Conservation (phyloP, 371 early-diverging fungal genomes). For the Mucor piriformis region DNA sequence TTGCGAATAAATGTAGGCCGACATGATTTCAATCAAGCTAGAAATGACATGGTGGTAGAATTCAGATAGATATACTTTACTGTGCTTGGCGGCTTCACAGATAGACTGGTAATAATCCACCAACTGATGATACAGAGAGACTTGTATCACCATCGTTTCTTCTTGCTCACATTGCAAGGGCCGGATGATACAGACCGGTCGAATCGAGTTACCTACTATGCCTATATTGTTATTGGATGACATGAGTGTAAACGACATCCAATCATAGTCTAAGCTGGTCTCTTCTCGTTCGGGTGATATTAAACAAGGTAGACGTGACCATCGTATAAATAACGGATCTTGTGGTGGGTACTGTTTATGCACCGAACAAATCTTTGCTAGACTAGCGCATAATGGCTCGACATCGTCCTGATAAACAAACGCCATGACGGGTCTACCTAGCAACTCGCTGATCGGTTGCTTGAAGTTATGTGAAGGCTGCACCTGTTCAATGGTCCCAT, state of each 20-base stretch:
- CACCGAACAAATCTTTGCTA: conserved; percentile 9
- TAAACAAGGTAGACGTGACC: conserved; percentile 22
- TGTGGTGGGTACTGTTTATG: not conserved
- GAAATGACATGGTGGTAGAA: conserved; percentile 12
- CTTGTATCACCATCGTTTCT: conserved; percentile 9
- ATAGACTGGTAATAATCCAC: conserved; percentile 2
- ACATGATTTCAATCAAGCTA: conserved; percentile 3
- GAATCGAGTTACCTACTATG: not conserved
- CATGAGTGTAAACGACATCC: conserved; percentile 25
- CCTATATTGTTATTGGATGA: not conserved
- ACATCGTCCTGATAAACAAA: conserved; percentile 30
- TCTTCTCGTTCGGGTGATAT: not conserved
- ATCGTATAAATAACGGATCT: conserved; percentile 23
- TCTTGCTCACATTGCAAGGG: conserved; percentile 9
- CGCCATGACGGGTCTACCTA: conserved; percentile 29
- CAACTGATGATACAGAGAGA: conserved; percentile 14
- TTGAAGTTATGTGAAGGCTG: conserved; percentile 8
- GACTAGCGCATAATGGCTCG: conserved; percentile 10
- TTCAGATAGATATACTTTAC: conserved; percentile 16
- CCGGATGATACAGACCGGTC: conserved; percentile 13
- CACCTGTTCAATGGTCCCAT: conserved; percentile 29
- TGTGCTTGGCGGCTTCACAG: not conserved
- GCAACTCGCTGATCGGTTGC: conserved; percentile 10
- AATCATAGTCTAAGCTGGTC: conserved; percentile 21
- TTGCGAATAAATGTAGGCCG: not conserved